Conservation (phyloP, 2,329 filamentous ascomycete species). For the Hyphodiscus sp. region DNA sequence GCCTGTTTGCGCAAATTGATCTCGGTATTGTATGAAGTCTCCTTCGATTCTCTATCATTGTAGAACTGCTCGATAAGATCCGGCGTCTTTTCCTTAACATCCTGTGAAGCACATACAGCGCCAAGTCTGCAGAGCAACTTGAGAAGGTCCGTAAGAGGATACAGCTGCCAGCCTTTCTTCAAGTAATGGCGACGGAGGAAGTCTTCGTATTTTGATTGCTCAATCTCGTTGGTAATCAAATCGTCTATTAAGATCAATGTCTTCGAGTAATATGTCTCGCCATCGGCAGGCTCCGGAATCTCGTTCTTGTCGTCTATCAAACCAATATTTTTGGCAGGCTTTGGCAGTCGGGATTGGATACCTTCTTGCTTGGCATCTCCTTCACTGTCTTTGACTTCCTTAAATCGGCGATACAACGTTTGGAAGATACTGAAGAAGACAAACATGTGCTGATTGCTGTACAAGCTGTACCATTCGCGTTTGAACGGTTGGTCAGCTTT, state of each 20-base stretch:
- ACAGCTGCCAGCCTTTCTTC: constrained; percentile 84
- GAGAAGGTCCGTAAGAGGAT: constrained; percentile 85
- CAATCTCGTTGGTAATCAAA: constrained; percentile 73
- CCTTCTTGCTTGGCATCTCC: constrained; percentile 62
- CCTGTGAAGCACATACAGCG: constrained; percentile 74
- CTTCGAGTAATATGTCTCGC: constrained; percentile 73
- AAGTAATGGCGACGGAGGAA: constrained; percentile 88
- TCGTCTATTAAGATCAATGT: constrained; percentile 82
- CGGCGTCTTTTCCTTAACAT: constrained; percentile 87
- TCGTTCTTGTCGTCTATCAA: constrained; percentile 77
- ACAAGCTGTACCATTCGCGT: constrained; percentile 80
- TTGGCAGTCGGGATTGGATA: constrained; percentile 54
- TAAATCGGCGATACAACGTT: constrained; percentile 77
- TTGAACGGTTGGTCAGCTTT: constrained; percentile 76
- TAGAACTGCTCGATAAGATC: constrained; percentile 87
- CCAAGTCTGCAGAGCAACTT: constrained; percentile 75
- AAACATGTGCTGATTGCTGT: constrained; percentile 84
- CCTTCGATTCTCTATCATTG: constrained; percentile 70
- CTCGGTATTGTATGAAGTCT: constrained; percentile 84
- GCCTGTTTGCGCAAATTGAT: constrained; percentile 87
- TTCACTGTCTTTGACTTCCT: constrained; percentile 76
- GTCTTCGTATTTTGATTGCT: constrained; percentile 80
- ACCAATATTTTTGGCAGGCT: constrained; percentile 77
- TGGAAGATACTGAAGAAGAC: constrained; percentile 94
- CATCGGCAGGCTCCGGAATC: constrained; percentile 58